A percentile compares a stretch with the other conserved stretches of the same genome.
Conservation (phyloP, 441 rosid genomes). For the Gossypium davidsonii region DNA sequence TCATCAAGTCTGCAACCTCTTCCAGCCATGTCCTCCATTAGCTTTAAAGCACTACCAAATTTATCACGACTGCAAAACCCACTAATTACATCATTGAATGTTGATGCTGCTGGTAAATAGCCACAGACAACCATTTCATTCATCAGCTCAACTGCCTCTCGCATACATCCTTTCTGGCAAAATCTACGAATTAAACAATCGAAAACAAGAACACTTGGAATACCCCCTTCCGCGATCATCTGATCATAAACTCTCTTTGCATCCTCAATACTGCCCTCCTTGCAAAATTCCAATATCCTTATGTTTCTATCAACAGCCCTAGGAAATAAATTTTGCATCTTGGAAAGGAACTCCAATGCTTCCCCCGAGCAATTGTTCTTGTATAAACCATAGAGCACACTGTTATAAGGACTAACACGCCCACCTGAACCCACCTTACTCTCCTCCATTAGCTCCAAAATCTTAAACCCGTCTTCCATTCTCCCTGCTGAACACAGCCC, state of each 20-base stretch:
- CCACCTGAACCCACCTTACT: slow-evolving; percentile 31
- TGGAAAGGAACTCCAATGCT: slow-evolving; percentile 50
- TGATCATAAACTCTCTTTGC: slow-evolving; percentile 45
- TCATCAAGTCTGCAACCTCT: slow-evolving; percentile 48
- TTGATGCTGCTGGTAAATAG: slow-evolving; percentile 44
- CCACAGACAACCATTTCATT: slow-evolving; percentile 48
- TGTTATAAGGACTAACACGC: slow-evolving; percentile 55
- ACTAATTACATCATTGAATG: slow-evolving; percentile 47
- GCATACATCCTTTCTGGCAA: slow-evolving; percentile 39
- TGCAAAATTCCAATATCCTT: slow-evolving; percentile 46
- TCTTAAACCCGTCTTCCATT: slow-evolving; percentile 51
- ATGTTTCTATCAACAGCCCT: slow-evolving; percentile 58
- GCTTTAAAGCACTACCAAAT: slow-evolving; percentile 42
- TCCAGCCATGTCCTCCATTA: slow-evolving; percentile 55
- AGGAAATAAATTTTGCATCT: slow-evolving; percentile 67
- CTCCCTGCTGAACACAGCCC: slow-evolving; percentile 55
- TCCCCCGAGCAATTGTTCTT: slow-evolving; percentile 44
- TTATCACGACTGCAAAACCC: slow-evolving; percentile 57
- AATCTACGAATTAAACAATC: slow-evolving; percentile 53
- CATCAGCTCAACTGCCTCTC: slow-evolving; percentile 48
- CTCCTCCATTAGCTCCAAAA: slow-evolving; percentile 73
- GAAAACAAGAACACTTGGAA: slow-evolving; percentile 41
- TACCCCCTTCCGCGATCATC: slow-evolving; percentile 48
- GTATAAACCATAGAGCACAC: slow-evolving; percentile 63
- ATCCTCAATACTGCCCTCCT: slow-evolving; percentile 40